These are phyloP conservation scores for Debaryomyces sp. DNA, from an alignment of 1,139 yeast species.

Conservation along the genomic window DNA sequence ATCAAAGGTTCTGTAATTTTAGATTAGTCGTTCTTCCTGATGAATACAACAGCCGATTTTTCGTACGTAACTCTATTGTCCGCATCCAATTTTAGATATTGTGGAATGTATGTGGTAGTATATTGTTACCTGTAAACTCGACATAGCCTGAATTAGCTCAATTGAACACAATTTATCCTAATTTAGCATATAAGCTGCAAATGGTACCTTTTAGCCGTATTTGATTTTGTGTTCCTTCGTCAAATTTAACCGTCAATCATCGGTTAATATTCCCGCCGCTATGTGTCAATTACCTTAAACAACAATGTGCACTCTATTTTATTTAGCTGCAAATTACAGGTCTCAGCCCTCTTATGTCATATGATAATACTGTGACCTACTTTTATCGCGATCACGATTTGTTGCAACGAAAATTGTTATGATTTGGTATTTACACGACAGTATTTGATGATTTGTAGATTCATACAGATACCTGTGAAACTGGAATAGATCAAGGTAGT, in stretches of 20 bases:
- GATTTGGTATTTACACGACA: background rate
- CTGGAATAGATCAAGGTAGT: background rate
- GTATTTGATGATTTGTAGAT: background rate
- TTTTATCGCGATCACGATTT: background rate
- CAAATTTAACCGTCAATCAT: background rate
- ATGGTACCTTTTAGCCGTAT: background rate
- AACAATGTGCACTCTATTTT: no score
- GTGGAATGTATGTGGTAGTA: background rate
- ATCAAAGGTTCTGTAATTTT: background rate
- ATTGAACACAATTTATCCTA: background rate
- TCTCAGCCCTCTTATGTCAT: background rate
- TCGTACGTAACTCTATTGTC: background rate
- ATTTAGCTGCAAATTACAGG: background rate
- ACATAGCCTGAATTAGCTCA: background rate
- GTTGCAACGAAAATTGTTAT: background rate
- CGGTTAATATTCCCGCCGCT: background rate
- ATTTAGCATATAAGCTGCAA: background rate
- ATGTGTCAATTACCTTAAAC: background rate
- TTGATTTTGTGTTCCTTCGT: background rate
- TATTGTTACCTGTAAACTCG: no score
- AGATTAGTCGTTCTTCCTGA: background rate
- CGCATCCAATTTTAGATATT: background rate
- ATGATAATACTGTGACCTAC: background rate
- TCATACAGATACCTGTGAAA: background rate
- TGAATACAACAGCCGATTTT: background rate